Conservation (phyloP, 2,329 filamentous ascomycete genomes). For the Rosellinia necatrix region DNA sequence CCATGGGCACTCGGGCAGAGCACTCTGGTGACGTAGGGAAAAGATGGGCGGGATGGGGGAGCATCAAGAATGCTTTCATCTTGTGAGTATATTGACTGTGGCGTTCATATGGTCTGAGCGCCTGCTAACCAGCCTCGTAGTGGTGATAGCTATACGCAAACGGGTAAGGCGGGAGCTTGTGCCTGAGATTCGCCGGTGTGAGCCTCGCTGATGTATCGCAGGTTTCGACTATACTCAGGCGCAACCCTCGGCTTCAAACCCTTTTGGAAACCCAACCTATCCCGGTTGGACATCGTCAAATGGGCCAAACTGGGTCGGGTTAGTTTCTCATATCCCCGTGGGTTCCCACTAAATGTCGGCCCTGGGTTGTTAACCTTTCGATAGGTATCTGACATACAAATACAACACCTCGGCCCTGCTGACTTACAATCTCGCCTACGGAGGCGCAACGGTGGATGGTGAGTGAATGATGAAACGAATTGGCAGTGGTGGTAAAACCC, state of each 20-base stretch:
- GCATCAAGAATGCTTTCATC: conserved; percentile 48
- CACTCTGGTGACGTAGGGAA: background rate
- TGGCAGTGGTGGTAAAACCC: no score
- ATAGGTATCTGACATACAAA: conserved; percentile 50
- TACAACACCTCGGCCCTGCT: conserved; percentile 52
- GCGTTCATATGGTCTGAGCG: background rate
- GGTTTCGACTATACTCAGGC: conserved; percentile 58
- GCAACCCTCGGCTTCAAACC: conserved; percentile 58
- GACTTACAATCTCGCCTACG: conserved; percentile 59
- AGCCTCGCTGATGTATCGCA: conserved; percentile 17
- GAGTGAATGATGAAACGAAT: background rate
- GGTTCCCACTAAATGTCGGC: no score
- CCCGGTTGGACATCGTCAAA: conserved; percentile 55
- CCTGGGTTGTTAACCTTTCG: background rate
- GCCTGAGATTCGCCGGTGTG: background rate
- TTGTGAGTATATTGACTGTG: conserved; percentile 43
- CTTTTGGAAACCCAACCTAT: conserved; percentile 65
- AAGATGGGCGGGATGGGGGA: conserved; percentile 43
- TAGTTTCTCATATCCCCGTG: no score
- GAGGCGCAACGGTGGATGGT: conserved; percentile 58
- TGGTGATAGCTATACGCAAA: conserved; percentile 43
- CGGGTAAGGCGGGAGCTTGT: conserved; percentile 26
- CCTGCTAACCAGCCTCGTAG: conserved; percentile 26
- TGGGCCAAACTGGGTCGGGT: conserved; percentile 55
- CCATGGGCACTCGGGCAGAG: background rate